Evolutionary conservation across 2,329 filamentous ascomycete species (phyloP), one percentile per base, ranked within the genome.

Genomic region (Lecanicillium sp.): DNA sequence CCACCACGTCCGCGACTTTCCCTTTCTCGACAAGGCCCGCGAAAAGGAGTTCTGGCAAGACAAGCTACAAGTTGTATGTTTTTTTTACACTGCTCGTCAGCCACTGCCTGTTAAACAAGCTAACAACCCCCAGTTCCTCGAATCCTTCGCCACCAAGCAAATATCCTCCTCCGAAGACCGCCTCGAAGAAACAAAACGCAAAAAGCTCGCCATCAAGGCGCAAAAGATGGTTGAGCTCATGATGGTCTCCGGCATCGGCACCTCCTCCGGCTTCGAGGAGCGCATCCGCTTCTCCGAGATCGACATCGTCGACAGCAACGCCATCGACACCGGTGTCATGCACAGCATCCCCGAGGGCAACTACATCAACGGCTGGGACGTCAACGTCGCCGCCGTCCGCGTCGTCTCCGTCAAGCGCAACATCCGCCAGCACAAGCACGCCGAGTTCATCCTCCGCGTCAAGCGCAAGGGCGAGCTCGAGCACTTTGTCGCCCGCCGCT

Each of bases 41-140:
- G 93, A 98, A 77, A 95, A 97, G 77, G 93, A 98, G 69, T 98
- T 98, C 62, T 98, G 93, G 93, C 93, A 98, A 70, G 90, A 97
- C 64, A 97, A 95, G 67, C 73, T 98, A 52, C 93, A 98, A 73
- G 81, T 90, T 62, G 88, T 95, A 70, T 57, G 86, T 83, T 36
- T 20, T 15, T 32, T 30, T 26, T 36, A 11, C 17, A 19, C 17
- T 9, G 21, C 24, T 17, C 36, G 17, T 11, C 19, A 27, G 6
- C 41, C 15, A 36, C 15, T 36, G n/a, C 14, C 7, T 11, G 12
- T 40, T n/a, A n/a, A n/a, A n/a, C n/a, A n/a, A n/a, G 24, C 38
- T 43, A 20, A 48, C 24, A 29, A 20, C 15, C 26, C 12, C 20
- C 50, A 94, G 88, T 98, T 98, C 62, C 77, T 98, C 20, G 90